Evolutionary conservation across 2,329 filamentous ascomycete genomes (phyloP).

Genomic region (Domatiomyces globalis): DNA sequence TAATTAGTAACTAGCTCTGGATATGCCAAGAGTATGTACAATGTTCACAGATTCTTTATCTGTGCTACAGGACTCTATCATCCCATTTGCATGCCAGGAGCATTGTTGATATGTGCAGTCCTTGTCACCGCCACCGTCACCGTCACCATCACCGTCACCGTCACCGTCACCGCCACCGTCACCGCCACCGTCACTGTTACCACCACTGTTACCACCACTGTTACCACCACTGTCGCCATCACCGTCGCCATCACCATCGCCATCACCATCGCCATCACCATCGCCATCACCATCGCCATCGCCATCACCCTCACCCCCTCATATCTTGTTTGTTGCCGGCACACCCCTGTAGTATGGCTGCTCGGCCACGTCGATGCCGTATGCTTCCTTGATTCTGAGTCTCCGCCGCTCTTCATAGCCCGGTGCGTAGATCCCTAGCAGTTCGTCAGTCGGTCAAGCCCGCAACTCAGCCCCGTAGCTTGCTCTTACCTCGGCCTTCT

Average conservation of each 20-base stretch:
- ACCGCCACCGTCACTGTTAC: too few species aligned
- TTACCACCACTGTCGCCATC: too few species aligned
- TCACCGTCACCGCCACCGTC: not conserved
- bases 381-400: conserved; percentile 69
- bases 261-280: too few species aligned
- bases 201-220: too few species aligned
- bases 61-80: not conserved
- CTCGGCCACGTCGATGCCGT: conserved; percentile 69
- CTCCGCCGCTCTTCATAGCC: conserved; percentile 76
- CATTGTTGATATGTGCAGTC: not conserved
- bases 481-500: conserved; percentile 64
- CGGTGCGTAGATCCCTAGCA: conserved; percentile 59
- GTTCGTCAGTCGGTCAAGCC: conserved; percentile 10
- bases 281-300: too few species aligned
- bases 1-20: too few species aligned
- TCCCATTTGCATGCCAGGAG: not conserved
- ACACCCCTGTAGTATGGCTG: conserved; percentile 27
- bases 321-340: not conserved
- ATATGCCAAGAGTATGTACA: too few species aligned
- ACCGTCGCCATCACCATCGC: too few species aligned
- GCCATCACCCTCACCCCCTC: too few species aligned
- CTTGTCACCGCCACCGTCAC: not conserved
- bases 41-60: not conserved
- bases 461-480: not conserved
- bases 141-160: not conserved